Percentiles rank a stretch among this genome's conserved stretches.
phyloP scores from a whole-genome alignment of 805 yeast species.

The Yarrowia deformans region DNA sequence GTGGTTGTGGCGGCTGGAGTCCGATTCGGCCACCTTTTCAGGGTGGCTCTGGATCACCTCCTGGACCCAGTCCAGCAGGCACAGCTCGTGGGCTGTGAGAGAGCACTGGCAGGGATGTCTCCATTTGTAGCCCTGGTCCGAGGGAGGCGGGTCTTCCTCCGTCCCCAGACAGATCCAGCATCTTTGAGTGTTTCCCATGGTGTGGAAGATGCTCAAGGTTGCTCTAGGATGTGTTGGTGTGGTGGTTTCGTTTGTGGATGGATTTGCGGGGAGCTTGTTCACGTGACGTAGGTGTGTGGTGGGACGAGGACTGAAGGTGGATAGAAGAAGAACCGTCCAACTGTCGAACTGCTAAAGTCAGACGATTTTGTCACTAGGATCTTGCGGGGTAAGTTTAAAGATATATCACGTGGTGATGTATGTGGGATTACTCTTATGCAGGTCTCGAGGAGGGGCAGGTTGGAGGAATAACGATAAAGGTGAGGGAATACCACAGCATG shows the following conservation, averaged over 20 bases:
- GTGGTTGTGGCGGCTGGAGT: constrained; percentile 21
- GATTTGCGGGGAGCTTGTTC: background rate
- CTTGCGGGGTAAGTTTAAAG: constrained; percentile 36
- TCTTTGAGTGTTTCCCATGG: constrained; percentile 45
- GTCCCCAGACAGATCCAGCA: constrained; percentile 52
- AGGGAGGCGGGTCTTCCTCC: constrained; percentile 49
- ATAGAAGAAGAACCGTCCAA: background rate
- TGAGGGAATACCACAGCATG: background rate
- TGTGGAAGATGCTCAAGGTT: background rate
- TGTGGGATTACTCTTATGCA: background rate
- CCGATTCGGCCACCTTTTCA: constrained; percentile 39
- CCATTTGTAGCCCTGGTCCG: constrained; percentile 53
- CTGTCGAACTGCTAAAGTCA: background rate
- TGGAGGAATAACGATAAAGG: background rate
- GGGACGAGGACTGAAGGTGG: background rate
- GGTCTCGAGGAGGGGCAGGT: background rate
- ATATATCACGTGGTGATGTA: constrained; percentile 29
- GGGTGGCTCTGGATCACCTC: constrained; percentile 45
- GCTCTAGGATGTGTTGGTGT: background rate
- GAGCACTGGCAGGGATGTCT: constrained; percentile 57
- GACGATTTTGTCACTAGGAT: constrained; percentile 6
- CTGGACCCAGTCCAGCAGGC: constrained; percentile 56
- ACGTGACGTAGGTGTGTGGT: background rate
- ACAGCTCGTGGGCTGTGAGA: constrained; percentile 56
- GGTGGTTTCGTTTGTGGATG: background rate